Percentiles rank a stretch among this genome's conserved stretches.
These are phyloP conservation scores for Arachnomyces sp. DNA, from an alignment of 2,329 filamentous ascomycete species.

Conservation along the genomic window DNA sequence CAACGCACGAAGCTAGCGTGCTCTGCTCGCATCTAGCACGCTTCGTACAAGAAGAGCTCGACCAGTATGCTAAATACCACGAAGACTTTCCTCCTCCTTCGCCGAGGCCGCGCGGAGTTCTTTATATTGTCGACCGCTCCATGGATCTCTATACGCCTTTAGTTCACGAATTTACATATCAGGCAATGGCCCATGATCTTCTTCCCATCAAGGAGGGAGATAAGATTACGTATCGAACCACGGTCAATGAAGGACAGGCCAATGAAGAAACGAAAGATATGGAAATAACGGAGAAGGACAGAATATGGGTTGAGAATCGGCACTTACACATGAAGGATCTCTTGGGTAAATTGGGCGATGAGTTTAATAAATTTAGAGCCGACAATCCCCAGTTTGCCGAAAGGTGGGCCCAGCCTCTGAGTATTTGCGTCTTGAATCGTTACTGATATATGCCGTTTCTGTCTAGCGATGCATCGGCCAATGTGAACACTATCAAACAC, in stretches of 20 bases:
- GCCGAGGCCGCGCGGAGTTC: slow-evolving; percentile 68
- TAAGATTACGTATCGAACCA: slow-evolving; percentile 76
- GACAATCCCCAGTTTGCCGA: slow-evolving; percentile 91
- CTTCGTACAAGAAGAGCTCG: slow-evolving; percentile 85
- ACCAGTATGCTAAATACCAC: slow-evolving; percentile 79
- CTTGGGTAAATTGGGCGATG: slow-evolving; percentile 82
- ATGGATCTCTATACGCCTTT: slow-evolving; percentile 88
- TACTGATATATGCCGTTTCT: slow-evolving; percentile 16
- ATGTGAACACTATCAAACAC: slow-evolving; percentile 85
- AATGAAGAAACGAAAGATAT: slow-evolving; percentile 79
- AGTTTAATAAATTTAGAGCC: slow-evolving; percentile 85
- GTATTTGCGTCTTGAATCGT: too few relatives aligned
- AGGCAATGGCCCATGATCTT: slow-evolving; percentile 95
- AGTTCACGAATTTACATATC: slow-evolving; percentile 94
- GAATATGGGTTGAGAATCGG: slow-evolving; percentile 89
- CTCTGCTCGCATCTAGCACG: slow-evolving; percentile 80
- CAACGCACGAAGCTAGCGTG: slow-evolving; percentile 79
- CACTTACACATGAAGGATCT: slow-evolving; percentile 98
- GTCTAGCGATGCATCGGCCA: slow-evolving; percentile 61
- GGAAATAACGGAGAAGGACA: slow-evolving; percentile 83
- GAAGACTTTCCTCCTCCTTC: slow-evolving; percentile 69
- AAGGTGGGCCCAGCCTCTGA: slow-evolving; percentile 31
- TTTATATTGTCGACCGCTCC: slow-evolving; percentile 82
- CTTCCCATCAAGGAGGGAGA: slow-evolving; percentile 81
- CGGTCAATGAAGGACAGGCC: slow-evolving; percentile 63